Evolutionary conservation across 2,329 filamentous ascomycete genomes (phyloP).

Genomic region (Colletotrichum orchidophilum): DNA sequence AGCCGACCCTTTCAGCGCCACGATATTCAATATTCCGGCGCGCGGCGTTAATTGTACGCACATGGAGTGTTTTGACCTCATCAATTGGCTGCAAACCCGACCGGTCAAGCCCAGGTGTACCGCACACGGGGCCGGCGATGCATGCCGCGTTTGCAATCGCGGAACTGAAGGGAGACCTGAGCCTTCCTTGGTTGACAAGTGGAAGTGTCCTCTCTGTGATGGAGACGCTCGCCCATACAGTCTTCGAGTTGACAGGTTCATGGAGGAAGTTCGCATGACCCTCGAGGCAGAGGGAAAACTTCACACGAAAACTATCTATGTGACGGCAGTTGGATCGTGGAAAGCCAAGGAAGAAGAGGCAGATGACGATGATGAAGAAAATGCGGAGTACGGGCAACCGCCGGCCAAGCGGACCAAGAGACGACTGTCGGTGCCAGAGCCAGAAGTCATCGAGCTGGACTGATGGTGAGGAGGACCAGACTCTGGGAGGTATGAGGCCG

Average conservation of each 20-base stretch:
- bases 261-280: conserved; percentile 67
- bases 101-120: conserved; percentile 54
- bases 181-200: conserved; percentile 72
- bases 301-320: conserved; percentile 43
- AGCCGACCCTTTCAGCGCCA: conserved; percentile 72
- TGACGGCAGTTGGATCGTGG: conserved; percentile 46
- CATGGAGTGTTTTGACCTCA: conserved; percentile 89
- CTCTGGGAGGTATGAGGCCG: not conserved
- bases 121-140: conserved; percentile 46
- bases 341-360: conserved; percentile 42
- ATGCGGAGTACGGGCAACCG: not conserved
- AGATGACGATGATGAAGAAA: conserved; percentile 37
- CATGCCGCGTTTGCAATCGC: conserved; percentile 42
- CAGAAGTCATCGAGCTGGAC: conserved; percentile 33
- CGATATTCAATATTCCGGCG: conserved; percentile 75
- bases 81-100: conserved; percentile 79
- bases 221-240: conserved; percentile 78
- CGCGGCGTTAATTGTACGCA: conserved; percentile 78
- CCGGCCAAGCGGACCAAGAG: conserved; percentile 27
- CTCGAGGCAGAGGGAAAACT: conserved; percentile 48
- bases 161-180: conserved; percentile 42
- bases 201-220: conserved; percentile 88
- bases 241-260: conserved; percentile 79
- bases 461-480: not conserved
- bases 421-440: not conserved